Percentiles rank a stretch among this genome's conserved stretches.
phyloP scores from a whole-genome alignment of 2,329 filamentous ascomycete genomes.

The Venturia effusa region DNA sequence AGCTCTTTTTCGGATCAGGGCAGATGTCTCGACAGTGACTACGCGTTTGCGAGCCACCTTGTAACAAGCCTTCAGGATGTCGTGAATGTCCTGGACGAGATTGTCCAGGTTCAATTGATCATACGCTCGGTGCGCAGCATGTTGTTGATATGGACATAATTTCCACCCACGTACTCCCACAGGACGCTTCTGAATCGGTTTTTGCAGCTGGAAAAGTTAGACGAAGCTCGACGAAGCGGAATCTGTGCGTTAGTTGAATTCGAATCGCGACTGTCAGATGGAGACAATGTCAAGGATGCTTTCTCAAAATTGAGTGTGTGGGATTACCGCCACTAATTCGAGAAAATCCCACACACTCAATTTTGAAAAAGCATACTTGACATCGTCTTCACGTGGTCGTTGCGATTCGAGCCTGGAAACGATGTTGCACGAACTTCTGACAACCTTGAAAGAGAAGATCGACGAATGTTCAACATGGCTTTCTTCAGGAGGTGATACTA shows the following conservation, averaged over 20 bases:
- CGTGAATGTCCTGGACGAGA: constrained; percentile 43
- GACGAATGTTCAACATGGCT: neutral
- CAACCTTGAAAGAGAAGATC: neutral
- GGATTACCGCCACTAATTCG: no score
- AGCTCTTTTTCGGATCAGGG: constrained; percentile 29
- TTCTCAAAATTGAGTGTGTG: no score
- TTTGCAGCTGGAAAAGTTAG: constrained; percentile 15
- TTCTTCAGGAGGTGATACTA: constrained; percentile 13
- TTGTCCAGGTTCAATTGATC: constrained; percentile 30
- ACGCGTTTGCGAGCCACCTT: constrained; percentile 29
- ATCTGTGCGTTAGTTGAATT: neutral
- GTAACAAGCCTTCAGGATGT: constrained; percentile 41
- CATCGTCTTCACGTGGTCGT: no score
- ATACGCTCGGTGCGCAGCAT: constrained; percentile 17
- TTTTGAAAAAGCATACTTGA: no score
- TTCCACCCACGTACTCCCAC: constrained; percentile 11
- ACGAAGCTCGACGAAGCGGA: neutral
- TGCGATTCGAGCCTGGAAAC: no score
- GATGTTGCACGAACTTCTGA: neutral
- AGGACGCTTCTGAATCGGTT: constrained; percentile 9
- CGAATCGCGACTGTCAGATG: neutral
- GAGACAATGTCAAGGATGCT: no score
- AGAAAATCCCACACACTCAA: no score
- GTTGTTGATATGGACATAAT: constrained; percentile 16
- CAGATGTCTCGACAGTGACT: constrained; percentile 42